Conservation (phyloP, 768 basidiomycete species). For the Rhodocollybia butyracea region DNA sequence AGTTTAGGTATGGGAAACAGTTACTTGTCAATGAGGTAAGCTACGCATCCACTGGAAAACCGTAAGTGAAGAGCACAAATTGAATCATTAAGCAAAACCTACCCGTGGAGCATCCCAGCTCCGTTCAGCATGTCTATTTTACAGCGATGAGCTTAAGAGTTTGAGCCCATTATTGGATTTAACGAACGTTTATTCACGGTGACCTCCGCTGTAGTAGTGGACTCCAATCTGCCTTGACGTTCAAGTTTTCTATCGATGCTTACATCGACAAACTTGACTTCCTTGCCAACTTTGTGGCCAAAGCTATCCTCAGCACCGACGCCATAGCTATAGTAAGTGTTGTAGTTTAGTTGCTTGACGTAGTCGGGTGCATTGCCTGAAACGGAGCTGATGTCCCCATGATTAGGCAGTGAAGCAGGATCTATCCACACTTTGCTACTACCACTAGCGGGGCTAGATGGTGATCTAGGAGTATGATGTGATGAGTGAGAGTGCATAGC, state of each 20-base stretch:
- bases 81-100: too few relatives aligned
- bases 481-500: slow-evolving; percentile 1
- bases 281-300: slow-evolving; percentile 57
- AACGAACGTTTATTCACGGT: slow-evolving; percentile 57
- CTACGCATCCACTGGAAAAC: slow-evolving; percentile 51
- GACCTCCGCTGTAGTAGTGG: slow-evolving; percentile 59
- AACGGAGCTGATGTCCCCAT: slow-evolving; percentile 53
- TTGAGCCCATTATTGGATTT: not conserved
- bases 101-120: slow-evolving; percentile 74
- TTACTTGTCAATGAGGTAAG: slow-evolving; percentile 73
- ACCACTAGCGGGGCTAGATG: slow-evolving; percentile 7
- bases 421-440: slow-evolving; percentile 56
- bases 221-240: slow-evolving; percentile 52
- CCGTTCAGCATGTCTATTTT: slow-evolving; percentile 68
- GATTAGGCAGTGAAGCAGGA: slow-evolving; percentile 56
- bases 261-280: slow-evolving; percentile 60
- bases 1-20: slow-evolving; percentile 14
- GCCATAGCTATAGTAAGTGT: slow-evolving; percentile 69
- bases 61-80: too few relatives aligned
- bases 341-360: slow-evolving; percentile 65
- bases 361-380: slow-evolving; percentile 60
- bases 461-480: not conserved
- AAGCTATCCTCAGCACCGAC: slow-evolving; percentile 61
- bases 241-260: slow-evolving; percentile 44
- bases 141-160: not conserved